phyloP scores from a whole-genome alignment of 352 stramenopile genomes.

The Blastocystis sp. region DNA sequence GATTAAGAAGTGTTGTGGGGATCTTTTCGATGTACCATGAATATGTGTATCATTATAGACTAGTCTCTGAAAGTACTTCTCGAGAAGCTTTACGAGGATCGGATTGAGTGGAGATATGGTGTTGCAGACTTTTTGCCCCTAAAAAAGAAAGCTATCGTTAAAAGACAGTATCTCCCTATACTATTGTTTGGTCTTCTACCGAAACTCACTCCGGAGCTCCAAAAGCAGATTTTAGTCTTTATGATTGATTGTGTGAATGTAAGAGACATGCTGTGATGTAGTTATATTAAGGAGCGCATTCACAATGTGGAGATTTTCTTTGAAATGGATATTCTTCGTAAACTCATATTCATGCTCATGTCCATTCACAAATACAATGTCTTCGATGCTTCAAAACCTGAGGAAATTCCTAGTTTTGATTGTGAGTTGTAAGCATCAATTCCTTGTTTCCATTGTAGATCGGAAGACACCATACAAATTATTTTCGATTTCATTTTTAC shows the following conservation, averaged over 20 bases:
- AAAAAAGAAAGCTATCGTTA: slow-evolving; percentile 43
- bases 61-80: slow-evolving; percentile 66
- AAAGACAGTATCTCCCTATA: slow-evolving; percentile 64
- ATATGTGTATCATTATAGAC: neutral
- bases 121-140: slow-evolving; percentile 25
- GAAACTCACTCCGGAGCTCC: slow-evolving; percentile 32
- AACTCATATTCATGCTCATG: slow-evolving; percentile 68
- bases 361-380: slow-evolving; percentile 66
- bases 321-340: slow-evolving; percentile 66
- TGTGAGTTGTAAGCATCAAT: neutral
- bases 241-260: slow-evolving; percentile 66
- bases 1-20: slow-evolving; percentile 67
- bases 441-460: neutral
- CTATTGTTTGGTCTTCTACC: slow-evolving; percentile 57
- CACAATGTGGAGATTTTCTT: slow-evolving; percentile 69
- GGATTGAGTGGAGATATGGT: slow-evolving; percentile 64
- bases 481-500: slow-evolving; percentile 59
- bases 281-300: slow-evolving; percentile 40
- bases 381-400: neutral
- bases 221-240: slow-evolving; percentile 29
- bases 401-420: slow-evolving; percentile 56
- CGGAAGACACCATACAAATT: slow-evolving; percentile 48
- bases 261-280: neutral
- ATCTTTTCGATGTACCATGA: slow-evolving; percentile 37
- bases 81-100: slow-evolving; percentile 62